Percentiles rank a stretch among this genome's conserved stretches.
These are phyloP conservation scores for Kuraishia hungarica DNA, from an alignment of 805 yeast species.

Conservation along the genomic window DNA sequence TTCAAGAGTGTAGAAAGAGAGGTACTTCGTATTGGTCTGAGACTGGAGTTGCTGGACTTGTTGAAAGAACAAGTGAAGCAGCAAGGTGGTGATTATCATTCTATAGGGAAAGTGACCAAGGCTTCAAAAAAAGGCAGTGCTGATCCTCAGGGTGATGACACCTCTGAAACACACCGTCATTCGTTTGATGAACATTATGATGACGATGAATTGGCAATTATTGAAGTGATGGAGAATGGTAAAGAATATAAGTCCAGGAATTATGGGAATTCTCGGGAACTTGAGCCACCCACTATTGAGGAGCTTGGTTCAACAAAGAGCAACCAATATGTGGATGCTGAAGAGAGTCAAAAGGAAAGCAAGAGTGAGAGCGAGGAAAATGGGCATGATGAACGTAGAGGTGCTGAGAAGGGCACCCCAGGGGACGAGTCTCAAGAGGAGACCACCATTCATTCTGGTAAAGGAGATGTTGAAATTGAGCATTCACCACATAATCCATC, in stretches of 20 bases:
- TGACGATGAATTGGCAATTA: constrained; percentile 20
- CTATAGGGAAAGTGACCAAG: constrained; percentile 16
- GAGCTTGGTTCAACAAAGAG: too few species aligned
- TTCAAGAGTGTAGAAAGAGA: constrained; percentile 19
- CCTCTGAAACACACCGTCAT: constrained; percentile 4
- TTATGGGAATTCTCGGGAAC: not conserved
- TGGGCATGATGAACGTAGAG: too few species aligned
- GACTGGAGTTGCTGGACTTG: constrained; percentile 15
- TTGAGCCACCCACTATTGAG: not conserved
- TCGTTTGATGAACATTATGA: constrained; percentile 13
- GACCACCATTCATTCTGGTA: too few species aligned
- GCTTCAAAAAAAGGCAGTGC: constrained; percentile 8
- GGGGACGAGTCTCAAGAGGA: too few species aligned
- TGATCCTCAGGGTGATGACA: too few species aligned
- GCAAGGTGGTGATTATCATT: constrained; percentile 14
- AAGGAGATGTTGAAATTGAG: too few species aligned
- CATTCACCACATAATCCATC: too few species aligned
- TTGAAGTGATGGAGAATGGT: constrained; percentile 1
- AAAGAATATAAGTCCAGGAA: not conserved
- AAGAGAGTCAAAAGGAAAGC: too few species aligned
- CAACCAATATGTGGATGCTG: too few species aligned
- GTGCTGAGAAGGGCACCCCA: too few species aligned
- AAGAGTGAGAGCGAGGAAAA: too few species aligned
- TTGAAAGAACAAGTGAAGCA: constrained; percentile 17
- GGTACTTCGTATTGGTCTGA: constrained; percentile 13